These are phyloP conservation scores for Penicillium sp. DNA, from an alignment of 2,329 filamentous ascomycete genomes.

Conservation along the genomic window DNA sequence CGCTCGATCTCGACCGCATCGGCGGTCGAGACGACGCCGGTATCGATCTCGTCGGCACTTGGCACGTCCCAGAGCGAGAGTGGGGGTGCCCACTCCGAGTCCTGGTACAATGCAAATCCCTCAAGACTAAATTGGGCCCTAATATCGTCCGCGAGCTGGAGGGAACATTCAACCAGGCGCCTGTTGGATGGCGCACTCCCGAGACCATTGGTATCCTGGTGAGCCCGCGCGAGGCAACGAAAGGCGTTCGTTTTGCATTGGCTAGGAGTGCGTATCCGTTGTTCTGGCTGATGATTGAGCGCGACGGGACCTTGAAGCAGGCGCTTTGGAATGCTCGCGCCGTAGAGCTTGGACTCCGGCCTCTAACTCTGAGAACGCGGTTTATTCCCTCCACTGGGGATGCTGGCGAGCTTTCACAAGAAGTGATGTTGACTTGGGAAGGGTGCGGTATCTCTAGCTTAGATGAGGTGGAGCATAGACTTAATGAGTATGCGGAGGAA, in stretches of 20 bases:
- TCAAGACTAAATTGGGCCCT: conserved; percentile 43
- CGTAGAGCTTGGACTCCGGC: conserved; percentile 38
- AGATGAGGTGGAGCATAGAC: conserved; percentile 30
- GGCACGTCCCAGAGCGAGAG: conserved; percentile 40
- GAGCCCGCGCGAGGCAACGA: conserved; percentile 66
- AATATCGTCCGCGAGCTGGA: conserved; percentile 47
- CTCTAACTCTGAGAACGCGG: conserved; percentile 38
- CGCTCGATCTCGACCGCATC: conserved; percentile 42
- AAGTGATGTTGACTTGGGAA: conserved; percentile 37
- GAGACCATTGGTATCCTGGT: conserved; percentile 69
- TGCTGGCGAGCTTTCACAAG: conserved; percentile 19
- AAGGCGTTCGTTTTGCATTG: conserved; percentile 71
- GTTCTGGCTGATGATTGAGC: conserved; percentile 54
- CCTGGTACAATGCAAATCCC: conserved; percentile 47
- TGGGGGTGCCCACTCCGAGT: conserved; percentile 37
- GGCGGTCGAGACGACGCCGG: conserved; percentile 47
- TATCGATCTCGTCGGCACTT: conserved; percentile 47
- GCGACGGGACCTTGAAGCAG: conserved; percentile 39
- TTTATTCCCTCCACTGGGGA: conserved; percentile 24
- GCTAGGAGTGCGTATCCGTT: conserved; percentile 65
- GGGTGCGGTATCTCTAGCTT: conserved; percentile 34
- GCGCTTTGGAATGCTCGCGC: conserved; percentile 45
- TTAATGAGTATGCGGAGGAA: conserved; percentile 23
- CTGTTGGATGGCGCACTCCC: conserved; percentile 64
- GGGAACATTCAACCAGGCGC: conserved; percentile 71